Percentiles rank a stretch among this genome's conserved stretches.
Conservation (phyloP, 805 yeast species). For the Kodamaea fukazawae region DNA sequence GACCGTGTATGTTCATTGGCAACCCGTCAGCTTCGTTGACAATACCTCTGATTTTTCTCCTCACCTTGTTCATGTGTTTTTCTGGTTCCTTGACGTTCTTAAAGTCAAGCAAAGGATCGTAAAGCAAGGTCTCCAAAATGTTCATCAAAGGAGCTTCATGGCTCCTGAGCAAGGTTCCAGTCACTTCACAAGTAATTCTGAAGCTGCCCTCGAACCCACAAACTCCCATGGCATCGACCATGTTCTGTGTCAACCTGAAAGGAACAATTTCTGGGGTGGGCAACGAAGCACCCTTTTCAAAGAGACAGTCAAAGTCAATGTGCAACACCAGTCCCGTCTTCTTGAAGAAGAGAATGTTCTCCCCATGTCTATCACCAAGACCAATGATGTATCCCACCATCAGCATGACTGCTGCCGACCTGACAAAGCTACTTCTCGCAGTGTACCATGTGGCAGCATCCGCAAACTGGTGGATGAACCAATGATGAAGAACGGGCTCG, state of each 20-base stretch:
- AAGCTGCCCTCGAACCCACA: slow-evolving; percentile 89
- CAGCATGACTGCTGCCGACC: slow-evolving; percentile 80
- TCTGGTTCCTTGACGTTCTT: slow-evolving; percentile 52
- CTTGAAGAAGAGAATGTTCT: slow-evolving; percentile 74
- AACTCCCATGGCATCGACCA: slow-evolving; percentile 87
- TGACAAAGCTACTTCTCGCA: slow-evolving; percentile 68
- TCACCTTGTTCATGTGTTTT: slow-evolving; percentile 64
- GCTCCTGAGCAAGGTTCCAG: slow-evolving; percentile 64
- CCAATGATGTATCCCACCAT: slow-evolving; percentile 39
- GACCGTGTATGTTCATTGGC: slow-evolving; percentile 88
- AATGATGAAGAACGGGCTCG: slow-evolving; percentile 74
- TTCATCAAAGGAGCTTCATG: slow-evolving; percentile 87
- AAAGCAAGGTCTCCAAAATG: slow-evolving; percentile 84
- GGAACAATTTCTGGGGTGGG: slow-evolving; percentile 93
- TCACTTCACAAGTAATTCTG: slow-evolving; percentile 80
- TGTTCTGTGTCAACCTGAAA: slow-evolving; percentile 82
- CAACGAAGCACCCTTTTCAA: slow-evolving; percentile 75
- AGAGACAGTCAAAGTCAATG: slow-evolving; percentile 95
- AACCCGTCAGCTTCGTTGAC: slow-evolving; percentile 74
- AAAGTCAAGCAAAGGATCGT: slow-evolving; percentile 91
- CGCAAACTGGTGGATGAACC: slow-evolving; percentile 88
- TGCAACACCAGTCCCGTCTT: slow-evolving; percentile 79
- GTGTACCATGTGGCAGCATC: slow-evolving; percentile 87
- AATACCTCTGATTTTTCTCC: slow-evolving; percentile 82
- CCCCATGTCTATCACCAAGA: slow-evolving; percentile 95